phyloP scores from a whole-genome alignment of 345 rosid species.

The Citrus sp. region DNA sequence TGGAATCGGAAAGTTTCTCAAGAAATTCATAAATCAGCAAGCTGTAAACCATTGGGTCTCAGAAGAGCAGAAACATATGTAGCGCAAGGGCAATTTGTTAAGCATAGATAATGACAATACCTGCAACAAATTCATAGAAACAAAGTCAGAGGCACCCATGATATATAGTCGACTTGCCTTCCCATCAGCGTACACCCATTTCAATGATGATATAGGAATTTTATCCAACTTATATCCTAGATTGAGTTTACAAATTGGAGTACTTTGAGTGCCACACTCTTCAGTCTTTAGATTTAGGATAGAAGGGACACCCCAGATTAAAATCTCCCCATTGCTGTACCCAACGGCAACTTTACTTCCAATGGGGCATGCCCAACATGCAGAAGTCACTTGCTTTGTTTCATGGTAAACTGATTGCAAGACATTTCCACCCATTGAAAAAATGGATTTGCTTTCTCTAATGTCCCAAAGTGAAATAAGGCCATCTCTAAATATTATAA shows the following conservation, averaged over 20 bases:
- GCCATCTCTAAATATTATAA: slow-evolving; percentile 71
- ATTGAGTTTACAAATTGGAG: slow-evolving; percentile 65
- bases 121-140: slow-evolving; percentile 59
- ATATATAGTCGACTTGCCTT: slow-evolving; percentile 71
- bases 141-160: slow-evolving; percentile 50
- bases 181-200: slow-evolving; percentile 69
- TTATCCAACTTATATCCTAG: slow-evolving; percentile 82
- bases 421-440: slow-evolving; percentile 53
- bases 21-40: neutral
- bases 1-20: neutral
- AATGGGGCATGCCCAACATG: slow-evolving; percentile 84
- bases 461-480: slow-evolving; percentile 71
- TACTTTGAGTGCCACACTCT: slow-evolving; percentile 37
- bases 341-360: slow-evolving; percentile 86
- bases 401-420: slow-evolving; percentile 51
- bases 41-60: neutral
- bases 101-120: slow-evolving; percentile 20
- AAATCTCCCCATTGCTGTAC: slow-evolving; percentile 76
- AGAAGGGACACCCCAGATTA: slow-evolving; percentile 61
- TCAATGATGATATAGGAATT: slow-evolving; percentile 60
- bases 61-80: neutral
- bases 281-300: slow-evolving; percentile 34
- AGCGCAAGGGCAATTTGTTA: neutral
- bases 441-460: slow-evolving; percentile 55
- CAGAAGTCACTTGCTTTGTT: slow-evolving; percentile 70